Evolutionary conservation across 176 grass and related monocot species (phyloP), one percentile per base, ranked within the genome.

Genomic region (Musa schizocarpa): DNA sequence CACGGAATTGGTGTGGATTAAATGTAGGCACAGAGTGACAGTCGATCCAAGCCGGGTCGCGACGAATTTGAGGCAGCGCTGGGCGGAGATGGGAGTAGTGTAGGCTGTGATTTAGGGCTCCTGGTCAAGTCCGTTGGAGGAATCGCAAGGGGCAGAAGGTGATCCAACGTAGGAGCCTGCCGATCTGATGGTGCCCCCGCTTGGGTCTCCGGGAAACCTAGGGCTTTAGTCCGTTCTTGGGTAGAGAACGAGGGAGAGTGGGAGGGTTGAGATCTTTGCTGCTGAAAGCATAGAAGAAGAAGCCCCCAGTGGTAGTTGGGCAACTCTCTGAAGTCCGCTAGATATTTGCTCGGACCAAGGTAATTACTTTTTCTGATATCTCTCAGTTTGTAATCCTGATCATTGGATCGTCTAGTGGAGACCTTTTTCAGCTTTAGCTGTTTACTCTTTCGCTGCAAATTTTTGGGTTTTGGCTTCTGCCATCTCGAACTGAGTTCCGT

Each of bases 231-330:
- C 11, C 11, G 27, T 68, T 68, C 13, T 34, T 26, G 23, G 1
- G 24, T 13, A 5, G 65, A 13, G 65, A 11, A 68, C 2, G 14
- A 4, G 65, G 26, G 13, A 9, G 24, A 68, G 65, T 14, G 65
- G 65, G 25, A 68, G 34, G 34, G 65, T 68, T 68, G 65, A 68
- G 65, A 68, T 68, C 65, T 68, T 68, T 68, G 25, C 16, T 67
- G 13, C 57, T 61, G 16, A 61, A 61, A 61, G 13, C n/a, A 19
- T n/a, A 43, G 34, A 43, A 43, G 34, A 43, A 43, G 34, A 43
- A 43, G 34, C 34, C 34, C 34, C 34, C 0, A 17, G 17, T 61
- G 17, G 2, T 43, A 13, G 13, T 54, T 11, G 11, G 53, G 53
- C 10, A 13, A 54, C 53, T 13, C 53, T 54, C 13, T 54, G 53